Conservation (phyloP, 768 basidiomycete genomes). For the Auricularia cornea region DNA sequence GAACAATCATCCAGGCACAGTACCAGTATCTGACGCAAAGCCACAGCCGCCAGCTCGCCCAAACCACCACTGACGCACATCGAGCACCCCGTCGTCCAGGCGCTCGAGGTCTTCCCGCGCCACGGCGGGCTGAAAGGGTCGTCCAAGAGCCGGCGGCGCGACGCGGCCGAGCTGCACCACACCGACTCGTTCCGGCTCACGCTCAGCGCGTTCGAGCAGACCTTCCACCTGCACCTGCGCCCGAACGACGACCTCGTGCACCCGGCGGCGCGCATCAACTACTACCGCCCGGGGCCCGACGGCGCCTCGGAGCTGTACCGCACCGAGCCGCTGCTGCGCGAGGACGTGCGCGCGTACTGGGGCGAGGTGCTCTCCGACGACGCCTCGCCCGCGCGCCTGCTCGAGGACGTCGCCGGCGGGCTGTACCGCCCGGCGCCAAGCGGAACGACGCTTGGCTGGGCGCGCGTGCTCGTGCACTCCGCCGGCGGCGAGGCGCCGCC, state of each 20-base stretch:
- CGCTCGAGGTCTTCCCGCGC: slow-evolving; percentile 52
- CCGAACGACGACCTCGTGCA: slow-evolving; percentile 76
- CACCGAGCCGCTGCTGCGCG: slow-evolving; percentile 53
- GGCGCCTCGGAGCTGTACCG: slow-evolving; percentile 43
- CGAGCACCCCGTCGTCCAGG: slow-evolving; percentile 40
- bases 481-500: slow-evolving; percentile 43
- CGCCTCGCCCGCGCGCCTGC: slow-evolving; percentile 45
- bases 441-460: slow-evolving; percentile 56
- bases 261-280: slow-evolving; percentile 64
- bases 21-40: too few relatives aligned
- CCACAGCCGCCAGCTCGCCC: slow-evolving; percentile 39
- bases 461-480: slow-evolving; percentile 65
- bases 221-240: slow-evolving; percentile 62
- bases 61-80: slow-evolving; percentile 42
- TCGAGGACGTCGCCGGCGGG: slow-evolving; percentile 54
- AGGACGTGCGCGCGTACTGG: slow-evolving; percentile 58
- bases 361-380: slow-evolving; percentile 65
- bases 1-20: too few relatives aligned
- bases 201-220: slow-evolving; percentile 55
- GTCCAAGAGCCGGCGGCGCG: slow-evolving; percentile 17
- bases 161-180: slow-evolving; percentile 46
- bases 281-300: slow-evolving; percentile 44
- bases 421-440: slow-evolving; percentile 29
- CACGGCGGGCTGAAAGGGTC: slow-evolving; percentile 17
- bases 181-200: slow-evolving; percentile 65